Base-by-base conservation (phyloP, 352 stramenopile species). In the Phytophthora pini region DNA sequence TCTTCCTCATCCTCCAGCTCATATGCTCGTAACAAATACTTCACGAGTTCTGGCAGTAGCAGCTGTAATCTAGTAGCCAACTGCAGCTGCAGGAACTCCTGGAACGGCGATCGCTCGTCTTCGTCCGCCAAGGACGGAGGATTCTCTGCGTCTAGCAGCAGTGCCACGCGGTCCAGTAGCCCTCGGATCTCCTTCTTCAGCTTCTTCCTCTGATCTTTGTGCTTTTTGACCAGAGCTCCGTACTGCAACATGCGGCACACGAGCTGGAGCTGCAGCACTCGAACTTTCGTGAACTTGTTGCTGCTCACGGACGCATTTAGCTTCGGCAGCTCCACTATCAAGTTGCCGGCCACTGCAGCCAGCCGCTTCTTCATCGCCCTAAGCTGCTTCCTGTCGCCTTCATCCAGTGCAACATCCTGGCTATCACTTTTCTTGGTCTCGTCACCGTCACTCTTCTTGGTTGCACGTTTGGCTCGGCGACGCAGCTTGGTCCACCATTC, bases 131-230 rank as follows among this genome's bases (percentile, higher is more conserved):
- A 76, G 15, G 79, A 89, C 26, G 78, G 69, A 20, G 82, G 82
- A 27, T 87, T 93, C 0, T 79, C 82, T 9, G 85, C 84, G 32
- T 94, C 87, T 45, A 94, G 62, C 15, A 92, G 65, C 61, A 95
- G 64, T 13, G 87, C 87, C 15, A 94, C 75, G 10, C 83, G 78
- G n/a, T 93, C 87, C 61, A 94, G 49, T 5, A 95, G 68, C 9
- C 74, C 69, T 15, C 79, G 70, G 24, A 93, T 77, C 68, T 95
- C 85, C 29, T 82, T 92, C 65, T 79, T 89, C 52, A 65, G 22
- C 11, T 29, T 15, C 56, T 81, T 87, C 45, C 64, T 76, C 50
- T 79, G 59, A 9, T 69, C 61, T 46, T 70, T 82, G 12, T 50
- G 69, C 7, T 47, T 82, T 5, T 64, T 71, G 2, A 24, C 45